Percentiles rank a stretch among this genome's conserved stretches.
These are phyloP conservation scores for Acrodontium crateriforme DNA, from an alignment of 2,329 filamentous ascomycete genomes.

Conservation along the genomic window DNA sequence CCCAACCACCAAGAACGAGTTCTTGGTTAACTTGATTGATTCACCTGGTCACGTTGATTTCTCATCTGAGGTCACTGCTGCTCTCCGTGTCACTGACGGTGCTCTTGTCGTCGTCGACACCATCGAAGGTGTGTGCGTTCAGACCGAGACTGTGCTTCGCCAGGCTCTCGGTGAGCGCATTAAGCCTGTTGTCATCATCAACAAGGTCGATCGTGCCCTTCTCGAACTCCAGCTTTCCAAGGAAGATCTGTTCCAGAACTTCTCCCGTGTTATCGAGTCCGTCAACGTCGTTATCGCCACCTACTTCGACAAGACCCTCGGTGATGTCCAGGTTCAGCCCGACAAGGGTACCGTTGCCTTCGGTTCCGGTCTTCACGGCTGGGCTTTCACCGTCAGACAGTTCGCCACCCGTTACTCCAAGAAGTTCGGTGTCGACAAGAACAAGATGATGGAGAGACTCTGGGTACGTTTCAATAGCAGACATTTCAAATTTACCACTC, in stretches of 20 bases:
- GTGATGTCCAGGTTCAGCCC: conserved; percentile 97
- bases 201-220: conserved; percentile 99
- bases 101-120: conserved; percentile 99
- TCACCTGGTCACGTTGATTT: conserved; percentile 99
- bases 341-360: conserved; percentile 96
- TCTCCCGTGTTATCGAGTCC: conserved; percentile 98
- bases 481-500: conserved; percentile 7
- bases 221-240: conserved; percentile 97
- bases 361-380: conserved; percentile 98
- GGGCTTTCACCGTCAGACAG: conserved; percentile 98
- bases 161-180: conserved; percentile 99
- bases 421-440: conserved; percentile 99
- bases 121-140: conserved; percentile 98
- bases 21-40: conserved; percentile 99
- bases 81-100: conserved; percentile 99
- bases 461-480: conserved; percentile 50
- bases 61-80: conserved; percentile 98
- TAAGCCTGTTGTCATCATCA: conserved; percentile 99
- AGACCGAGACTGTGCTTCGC: conserved; percentile 98
- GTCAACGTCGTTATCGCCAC: conserved; percentile 99
- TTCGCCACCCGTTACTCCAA: conserved; percentile 94
- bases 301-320: conserved; percentile 92
- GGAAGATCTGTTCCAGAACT: conserved; percentile 99
- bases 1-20: conserved; percentile 82
- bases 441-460: conserved; percentile 99